Base-by-base conservation (phyloP, 768 basidiomycete genomes). In the Pholiota conissans region DNA sequence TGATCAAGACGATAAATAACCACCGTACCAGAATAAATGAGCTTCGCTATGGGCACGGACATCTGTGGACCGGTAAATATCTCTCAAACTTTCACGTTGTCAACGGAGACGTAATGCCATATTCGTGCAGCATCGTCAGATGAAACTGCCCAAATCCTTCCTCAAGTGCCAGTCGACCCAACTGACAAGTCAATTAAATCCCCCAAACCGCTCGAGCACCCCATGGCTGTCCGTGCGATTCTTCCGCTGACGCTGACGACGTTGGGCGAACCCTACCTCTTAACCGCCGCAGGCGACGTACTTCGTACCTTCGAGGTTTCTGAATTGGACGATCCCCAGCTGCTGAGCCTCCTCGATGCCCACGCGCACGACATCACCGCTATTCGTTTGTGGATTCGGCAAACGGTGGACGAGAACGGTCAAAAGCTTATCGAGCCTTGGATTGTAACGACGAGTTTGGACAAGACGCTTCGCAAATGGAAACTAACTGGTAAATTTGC, bases 311-410 rank as follows among this genome's bases (percentile, higher is more conserved):
- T 86, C 64, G 92, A 97, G 67, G 73, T 94, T 30, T 88, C 90
- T 1, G 75, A 79, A 1, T 74, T 80, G 22, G 79, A 85, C 24
- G 85, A 87, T 62, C 86, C 86, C 1, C 89, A 90, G 57, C 71
- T 91, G 27, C 69, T 94, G n/a, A 76, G 79, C 26, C 84, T 86
- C 63, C 73, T 91, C 10, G 91, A 97, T 63, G 95, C 84, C 5
- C 96, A 98, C 67, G 93, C 89, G 84, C 93, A 93, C 63, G 93
- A 97, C 63, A 86, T 98, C 14, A 90, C 84, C 3, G 84, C 82
- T 4, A 72, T 98, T 51, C 79, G 81, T 27, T 73, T 88, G 10
- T 97, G 94, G 93, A 73, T 81, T 63, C 80, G 86, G 27, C 75
- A 69, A 53, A 74, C 73, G 6, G 68, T 71, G 27, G 77, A 76